Evolutionary conservation across 2,329 filamentous ascomycete genomes (phyloP).

Genomic region (Colletotrichum cordylinicola): DNA sequence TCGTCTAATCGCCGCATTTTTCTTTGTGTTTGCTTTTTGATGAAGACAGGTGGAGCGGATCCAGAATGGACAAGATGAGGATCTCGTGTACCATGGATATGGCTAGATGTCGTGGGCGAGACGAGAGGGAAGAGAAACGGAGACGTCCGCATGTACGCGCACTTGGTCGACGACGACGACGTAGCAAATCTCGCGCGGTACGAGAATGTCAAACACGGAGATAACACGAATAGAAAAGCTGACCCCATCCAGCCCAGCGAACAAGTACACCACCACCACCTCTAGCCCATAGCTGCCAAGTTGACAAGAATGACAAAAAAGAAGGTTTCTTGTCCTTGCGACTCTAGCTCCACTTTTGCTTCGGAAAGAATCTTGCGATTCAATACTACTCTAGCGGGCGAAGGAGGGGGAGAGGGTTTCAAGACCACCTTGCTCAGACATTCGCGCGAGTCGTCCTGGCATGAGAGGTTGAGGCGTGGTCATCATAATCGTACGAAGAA

Average conservation of each 20-base stretch:
- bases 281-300: not conserved
- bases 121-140: not conserved
- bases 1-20: not conserved
- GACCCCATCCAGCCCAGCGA: not conserved
- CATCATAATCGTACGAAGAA: slow-evolving; percentile 15
- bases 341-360: slow-evolving; percentile 11
- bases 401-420: slow-evolving; percentile 11
- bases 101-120: not conserved
- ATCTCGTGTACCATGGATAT: not conserved
- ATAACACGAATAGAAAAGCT: not conserved
- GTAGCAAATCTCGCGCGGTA: not conserved
- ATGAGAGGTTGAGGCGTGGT: not conserved
- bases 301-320: not conserved
- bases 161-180: not conserved
- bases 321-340: slow-evolving; percentile 16
- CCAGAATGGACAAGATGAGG: not conserved
- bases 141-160: not conserved
- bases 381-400: slow-evolving; percentile 10
- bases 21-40: not conserved
- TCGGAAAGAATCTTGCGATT: slow-evolving; percentile 21
- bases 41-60: slow-evolving; percentile 10
- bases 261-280: not conserved
- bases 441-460: slow-evolving; percentile 11
- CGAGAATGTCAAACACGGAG: not conserved
- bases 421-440: slow-evolving; percentile 16